Conservation (phyloP, 2,329 filamentous ascomycete genomes). For the Ophiocordyceps camponoti-rufipedis region DNA sequence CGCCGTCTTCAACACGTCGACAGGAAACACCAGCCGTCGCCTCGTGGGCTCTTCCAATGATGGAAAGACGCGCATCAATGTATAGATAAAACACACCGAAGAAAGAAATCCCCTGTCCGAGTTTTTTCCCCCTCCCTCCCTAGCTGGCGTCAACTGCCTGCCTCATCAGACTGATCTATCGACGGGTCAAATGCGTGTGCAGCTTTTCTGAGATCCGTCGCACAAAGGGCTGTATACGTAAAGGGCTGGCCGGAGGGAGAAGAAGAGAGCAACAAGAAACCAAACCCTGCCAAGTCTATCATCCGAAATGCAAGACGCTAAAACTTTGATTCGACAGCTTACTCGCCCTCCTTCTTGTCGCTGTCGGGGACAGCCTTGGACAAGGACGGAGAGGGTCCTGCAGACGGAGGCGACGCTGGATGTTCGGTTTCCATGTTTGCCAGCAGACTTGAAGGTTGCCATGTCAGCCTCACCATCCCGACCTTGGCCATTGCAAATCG, state of each 20-base stretch:
- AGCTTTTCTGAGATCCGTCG: slow-evolving; percentile 28
- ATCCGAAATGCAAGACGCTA: slow-evolving; percentile 27
- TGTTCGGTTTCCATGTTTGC: slow-evolving; percentile 44
- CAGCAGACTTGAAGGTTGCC: slow-evolving; percentile 24
- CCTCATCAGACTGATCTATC: slow-evolving; percentile 22
- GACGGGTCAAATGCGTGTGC: slow-evolving; percentile 21
- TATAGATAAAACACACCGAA: slow-evolving; percentile 4
- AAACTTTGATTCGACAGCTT: slow-evolving; percentile 11
- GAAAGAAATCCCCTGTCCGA: slow-evolving; percentile 3
- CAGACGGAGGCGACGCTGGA: slow-evolving; percentile 52
- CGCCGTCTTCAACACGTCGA: not conserved
- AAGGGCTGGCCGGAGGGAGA: slow-evolving; percentile 9
- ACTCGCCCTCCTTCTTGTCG: slow-evolving; percentile 34
- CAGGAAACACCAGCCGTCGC: not conserved
- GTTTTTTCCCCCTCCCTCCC: slow-evolving; percentile 5
- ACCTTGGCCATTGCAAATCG: not conserved
- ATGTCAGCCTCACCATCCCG: not conserved
- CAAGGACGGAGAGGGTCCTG: slow-evolving; percentile 46
- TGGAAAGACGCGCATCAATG: slow-evolving; percentile 1
- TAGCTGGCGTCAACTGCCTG: slow-evolving; percentile 13
- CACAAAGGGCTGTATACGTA: slow-evolving; percentile 29
- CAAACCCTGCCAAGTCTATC: slow-evolving; percentile 31
- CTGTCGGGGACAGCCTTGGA: slow-evolving; percentile 41
- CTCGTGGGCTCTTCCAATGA: not conserved
- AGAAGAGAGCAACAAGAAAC: slow-evolving; percentile 6